Evolutionary conservation across 2,329 filamentous ascomycete genomes (phyloP).

Genomic region (Exophiala sp.): DNA sequence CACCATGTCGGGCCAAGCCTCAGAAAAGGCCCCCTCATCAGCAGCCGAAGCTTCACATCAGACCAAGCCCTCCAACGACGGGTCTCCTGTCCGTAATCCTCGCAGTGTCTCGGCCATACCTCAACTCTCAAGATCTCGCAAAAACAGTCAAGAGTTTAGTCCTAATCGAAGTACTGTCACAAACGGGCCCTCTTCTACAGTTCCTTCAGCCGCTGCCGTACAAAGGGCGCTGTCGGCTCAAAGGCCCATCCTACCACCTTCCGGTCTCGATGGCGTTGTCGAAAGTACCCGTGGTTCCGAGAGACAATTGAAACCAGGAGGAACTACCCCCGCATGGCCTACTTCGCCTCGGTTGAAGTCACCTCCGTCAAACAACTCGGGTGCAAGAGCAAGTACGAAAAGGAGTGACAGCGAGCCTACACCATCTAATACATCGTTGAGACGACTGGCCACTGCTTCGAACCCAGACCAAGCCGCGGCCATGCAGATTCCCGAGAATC

Average conservation of each 20-base stretch:
- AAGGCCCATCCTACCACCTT: conserved; percentile 61
- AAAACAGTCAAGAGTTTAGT: conserved; percentile 65
- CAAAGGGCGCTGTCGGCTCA: conserved; percentile 67
- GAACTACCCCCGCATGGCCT: conserved; percentile 66
- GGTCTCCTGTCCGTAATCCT: conserved; percentile 20
- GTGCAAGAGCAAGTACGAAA: conserved; percentile 37
- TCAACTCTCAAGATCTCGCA: conserved; percentile 55
- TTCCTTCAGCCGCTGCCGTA: conserved; percentile 60
- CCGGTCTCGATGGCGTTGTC: conserved; percentile 58
- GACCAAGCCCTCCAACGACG: conserved; percentile 15
- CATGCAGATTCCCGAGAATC: conserved; percentile 19
- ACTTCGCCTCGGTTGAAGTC: conserved; percentile 73
- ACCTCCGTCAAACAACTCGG: conserved; percentile 59
- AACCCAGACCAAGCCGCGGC: conserved; percentile 19
- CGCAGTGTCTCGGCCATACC: conserved; percentile 28
- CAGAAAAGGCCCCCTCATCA: conserved; percentile 9
- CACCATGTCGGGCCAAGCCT: conserved; percentile 13
- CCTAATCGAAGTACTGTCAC: conserved; percentile 49
- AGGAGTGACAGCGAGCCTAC: conserved; percentile 45
- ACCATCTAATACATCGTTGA: conserved; percentile 51
- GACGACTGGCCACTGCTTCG: conserved; percentile 35
- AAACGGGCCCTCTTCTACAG: conserved; percentile 41
- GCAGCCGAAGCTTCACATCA: conserved; percentile 7
- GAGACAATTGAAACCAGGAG: conserved; percentile 47
- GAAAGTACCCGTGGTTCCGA: conserved; percentile 66